Percentiles rank a stretch among this genome's conserved stretches.
Conservation (phyloP, 176 grass and related monocot species). For the Pharus latifolius region DNA sequence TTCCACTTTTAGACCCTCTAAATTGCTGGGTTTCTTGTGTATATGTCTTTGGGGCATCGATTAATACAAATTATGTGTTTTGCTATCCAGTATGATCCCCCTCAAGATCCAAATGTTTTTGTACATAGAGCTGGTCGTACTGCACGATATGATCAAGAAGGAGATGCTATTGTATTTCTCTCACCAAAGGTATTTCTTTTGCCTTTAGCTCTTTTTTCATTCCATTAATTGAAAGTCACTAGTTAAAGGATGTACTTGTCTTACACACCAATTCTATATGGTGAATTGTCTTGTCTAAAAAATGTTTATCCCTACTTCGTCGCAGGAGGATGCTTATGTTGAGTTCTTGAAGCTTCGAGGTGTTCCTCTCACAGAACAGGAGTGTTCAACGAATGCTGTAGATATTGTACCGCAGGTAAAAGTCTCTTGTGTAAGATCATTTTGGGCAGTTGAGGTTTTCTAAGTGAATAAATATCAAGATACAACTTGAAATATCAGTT, state of each 20-base stretch:
- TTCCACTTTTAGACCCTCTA: neutral
- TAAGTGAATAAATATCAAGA: neutral
- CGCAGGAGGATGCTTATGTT: conserved; percentile 85
- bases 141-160: conserved; percentile 79
- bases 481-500: conserved; percentile 3
- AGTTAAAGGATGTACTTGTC: neutral
- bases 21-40: neutral
- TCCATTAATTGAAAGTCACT: neutral
- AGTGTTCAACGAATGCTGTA: conserved; percentile 22
- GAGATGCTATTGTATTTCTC: conserved; percentile 87
- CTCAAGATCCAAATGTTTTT: conserved; percentile 98
- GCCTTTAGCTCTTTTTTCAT: neutral
- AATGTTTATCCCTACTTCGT: neutral
- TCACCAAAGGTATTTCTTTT: conserved; percentile 59
- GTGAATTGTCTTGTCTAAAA: neutral
- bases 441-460: neutral
- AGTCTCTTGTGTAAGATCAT: neutral
- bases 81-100: conserved; percentile 76
- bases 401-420: conserved; percentile 67
- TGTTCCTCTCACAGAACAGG: conserved; percentile 75
- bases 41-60: neutral
- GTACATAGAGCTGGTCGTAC: conserved; percentile 89
- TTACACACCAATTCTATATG: neutral
- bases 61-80: conserved; percentile 3
- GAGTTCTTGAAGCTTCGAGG: conserved; percentile 74